These are phyloP conservation scores for Cryptosporidium meleagridis DNA, from an alignment of 169 alveolate species.

Conservation along the genomic window DNA sequence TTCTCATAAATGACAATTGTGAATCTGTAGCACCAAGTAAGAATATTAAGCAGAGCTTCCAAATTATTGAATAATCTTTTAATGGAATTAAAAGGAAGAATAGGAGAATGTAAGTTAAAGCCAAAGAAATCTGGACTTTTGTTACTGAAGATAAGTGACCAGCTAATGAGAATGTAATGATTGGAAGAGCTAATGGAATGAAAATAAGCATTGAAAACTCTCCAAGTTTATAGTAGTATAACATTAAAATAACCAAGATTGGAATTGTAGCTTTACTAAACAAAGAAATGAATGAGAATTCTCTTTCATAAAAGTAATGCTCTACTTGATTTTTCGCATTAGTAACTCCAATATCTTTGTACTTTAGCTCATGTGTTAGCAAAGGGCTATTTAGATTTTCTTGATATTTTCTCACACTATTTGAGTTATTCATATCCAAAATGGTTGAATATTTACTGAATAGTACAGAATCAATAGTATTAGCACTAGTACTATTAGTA, in stretches of 20 bases:
- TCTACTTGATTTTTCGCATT: not conserved
- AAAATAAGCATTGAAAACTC: constrained; percentile 19
- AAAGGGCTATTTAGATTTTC: not conserved
- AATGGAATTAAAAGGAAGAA: constrained; percentile 2
- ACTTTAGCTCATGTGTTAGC: not conserved
- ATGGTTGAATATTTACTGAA: not conserved
- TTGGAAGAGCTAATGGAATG: constrained; percentile 19
- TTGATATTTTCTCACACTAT: not conserved
- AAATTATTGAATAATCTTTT: constrained; percentile 6
- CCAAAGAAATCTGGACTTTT: constrained; percentile 7
- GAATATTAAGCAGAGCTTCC: constrained; percentile 34
- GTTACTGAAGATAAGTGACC: constrained; percentile 5
- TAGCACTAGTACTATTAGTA: no score
- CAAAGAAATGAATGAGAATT: not conserved
- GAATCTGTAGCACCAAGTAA: constrained; percentile 20
- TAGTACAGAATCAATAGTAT: no score
- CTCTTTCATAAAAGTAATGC: not conserved
- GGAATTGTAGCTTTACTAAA: not conserved
- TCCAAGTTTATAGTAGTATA: constrained; percentile 13
- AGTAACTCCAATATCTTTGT: not conserved
- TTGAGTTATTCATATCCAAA: not conserved
- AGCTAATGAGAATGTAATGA: constrained; percentile 8
- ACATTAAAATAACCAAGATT: constrained; percentile 8
- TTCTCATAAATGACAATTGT: constrained; percentile 10
- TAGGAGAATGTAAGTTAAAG: not conserved